phyloP scores from a whole-genome alignment of 2,329 filamentous ascomycete genomes.

The Cladosporium sp. region DNA sequence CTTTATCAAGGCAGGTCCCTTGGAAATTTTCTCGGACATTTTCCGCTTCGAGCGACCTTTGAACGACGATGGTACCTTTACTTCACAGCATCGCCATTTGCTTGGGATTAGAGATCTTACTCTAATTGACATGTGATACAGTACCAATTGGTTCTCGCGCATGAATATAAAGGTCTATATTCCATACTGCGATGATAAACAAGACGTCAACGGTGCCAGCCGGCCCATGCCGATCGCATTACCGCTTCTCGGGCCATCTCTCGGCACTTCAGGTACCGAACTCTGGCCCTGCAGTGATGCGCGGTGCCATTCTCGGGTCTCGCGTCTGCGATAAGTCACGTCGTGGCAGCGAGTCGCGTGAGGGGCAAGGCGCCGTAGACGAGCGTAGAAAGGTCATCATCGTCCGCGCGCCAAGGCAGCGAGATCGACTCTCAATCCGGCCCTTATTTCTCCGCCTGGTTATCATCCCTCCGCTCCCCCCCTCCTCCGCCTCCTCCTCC shows the following conservation, averaged over 20 bases:
- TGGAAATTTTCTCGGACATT: too few relatives aligned
- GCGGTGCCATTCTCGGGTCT: not conserved
- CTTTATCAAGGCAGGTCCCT: too few relatives aligned
- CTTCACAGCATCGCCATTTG: too few relatives aligned
- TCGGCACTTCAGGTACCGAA: not conserved
- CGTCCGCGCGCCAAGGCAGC: not conserved
- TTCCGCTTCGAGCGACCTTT: too few relatives aligned
- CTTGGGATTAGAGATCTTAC: too few relatives aligned
- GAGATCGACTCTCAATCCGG: not conserved
- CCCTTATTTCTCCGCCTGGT: not conserved
- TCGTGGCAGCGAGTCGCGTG: not conserved
- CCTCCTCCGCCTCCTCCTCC: not conserved
- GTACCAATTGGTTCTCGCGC: too few relatives aligned
- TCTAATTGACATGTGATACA: too few relatives aligned
- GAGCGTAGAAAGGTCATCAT: constrained; percentile 9
- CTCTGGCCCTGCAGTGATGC: not conserved
- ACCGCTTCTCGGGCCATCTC: not conserved
- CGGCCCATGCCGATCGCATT: not conserved
- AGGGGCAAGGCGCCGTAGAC: constrained; percentile 1
- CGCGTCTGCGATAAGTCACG: too few relatives aligned
- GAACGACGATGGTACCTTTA: too few relatives aligned
- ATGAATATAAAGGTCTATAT: too few relatives aligned
- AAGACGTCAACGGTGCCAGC: too few relatives aligned
- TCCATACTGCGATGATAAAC: too few relatives aligned
- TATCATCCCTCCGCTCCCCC: not conserved